A percentile compares a stretch with the other conserved stretches of the same genome.
Evolutionary conservation across 805 yeast genomes (phyloP).

Genomic region (Hanseniaspora clermontiae): DNA sequence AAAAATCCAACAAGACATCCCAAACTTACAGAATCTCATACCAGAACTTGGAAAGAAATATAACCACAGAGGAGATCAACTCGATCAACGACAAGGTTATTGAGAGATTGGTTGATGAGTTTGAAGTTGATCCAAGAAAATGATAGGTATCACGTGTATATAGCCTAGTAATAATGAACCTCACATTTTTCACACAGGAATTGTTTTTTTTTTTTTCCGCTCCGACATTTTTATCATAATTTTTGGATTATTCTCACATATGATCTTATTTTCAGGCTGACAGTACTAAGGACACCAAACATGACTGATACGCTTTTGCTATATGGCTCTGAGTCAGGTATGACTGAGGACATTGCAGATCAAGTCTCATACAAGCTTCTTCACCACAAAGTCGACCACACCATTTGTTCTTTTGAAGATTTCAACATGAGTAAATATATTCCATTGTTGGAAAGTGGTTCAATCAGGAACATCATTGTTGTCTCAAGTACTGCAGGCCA

Average conservation of each 20-base stretch:
- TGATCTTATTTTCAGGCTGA: too few species aligned
- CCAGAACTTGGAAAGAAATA: slow-evolving; percentile 89
- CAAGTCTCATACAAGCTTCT: slow-evolving; percentile 44
- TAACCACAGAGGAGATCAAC: slow-evolving; percentile 78
- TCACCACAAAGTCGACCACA: slow-evolving; percentile 39
- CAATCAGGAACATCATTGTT: slow-evolving; percentile 31
- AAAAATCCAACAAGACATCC: slow-evolving; percentile 62
- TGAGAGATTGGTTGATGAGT: slow-evolving; percentile 37
- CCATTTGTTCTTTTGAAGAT: slow-evolving; percentile 29
- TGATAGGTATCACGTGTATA: background rate
- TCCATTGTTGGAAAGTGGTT: slow-evolving; percentile 36
- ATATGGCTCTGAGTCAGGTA: slow-evolving; percentile 90
- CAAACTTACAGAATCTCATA: slow-evolving; percentile 83
- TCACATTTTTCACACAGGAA: too few species aligned
- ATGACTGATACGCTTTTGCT: slow-evolving; percentile 42
- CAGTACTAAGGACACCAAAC: background rate
- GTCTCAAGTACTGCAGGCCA: slow-evolving; percentile 90
- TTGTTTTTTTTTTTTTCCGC: too few species aligned
- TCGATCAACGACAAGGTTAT: slow-evolving; percentile 55
- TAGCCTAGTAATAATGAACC: background rate
- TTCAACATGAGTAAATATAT: slow-evolving; percentile 36
- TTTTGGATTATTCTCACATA: too few species aligned
- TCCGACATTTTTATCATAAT: too few species aligned
- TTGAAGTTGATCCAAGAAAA: slow-evolving; percentile 46
- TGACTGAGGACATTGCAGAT: slow-evolving; percentile 72